Percentiles rank a stretch among this genome's conserved stretches.
These are phyloP conservation scores for Penicillium sp. DNA, from an alignment of 2,329 filamentous ascomycete species.

Conservation along the genomic window DNA sequence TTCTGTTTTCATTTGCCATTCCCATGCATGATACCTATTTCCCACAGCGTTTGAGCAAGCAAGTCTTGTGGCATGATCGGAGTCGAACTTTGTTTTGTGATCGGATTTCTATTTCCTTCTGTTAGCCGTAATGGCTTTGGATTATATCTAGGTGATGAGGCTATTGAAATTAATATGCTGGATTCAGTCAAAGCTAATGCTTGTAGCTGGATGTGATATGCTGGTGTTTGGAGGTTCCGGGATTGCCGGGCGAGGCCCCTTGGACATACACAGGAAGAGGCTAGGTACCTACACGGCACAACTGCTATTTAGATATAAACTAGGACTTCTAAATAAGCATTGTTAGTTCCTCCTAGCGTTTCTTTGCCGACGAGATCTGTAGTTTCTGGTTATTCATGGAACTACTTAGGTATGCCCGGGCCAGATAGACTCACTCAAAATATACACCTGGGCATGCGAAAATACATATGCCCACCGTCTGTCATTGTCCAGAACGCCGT, in stretches of 20 bases:
- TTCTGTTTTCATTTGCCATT: not conserved
- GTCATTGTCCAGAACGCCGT: not conserved
- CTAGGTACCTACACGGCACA: not conserved
- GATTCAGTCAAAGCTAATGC: not conserved
- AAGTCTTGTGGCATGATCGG: slow-evolving; percentile 21
- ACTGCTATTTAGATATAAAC: not conserved
- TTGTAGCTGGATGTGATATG: not conserved
- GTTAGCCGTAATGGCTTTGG: not conserved
- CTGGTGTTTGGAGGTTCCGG: not conserved
- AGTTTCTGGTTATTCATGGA: not conserved
- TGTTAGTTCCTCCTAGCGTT: not conserved
- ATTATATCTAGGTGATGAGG: not conserved
- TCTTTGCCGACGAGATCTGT: not conserved
- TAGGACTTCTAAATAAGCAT: not conserved
- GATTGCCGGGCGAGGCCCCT: not conserved
- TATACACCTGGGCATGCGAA: not conserved
- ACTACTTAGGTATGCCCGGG: not conserved
- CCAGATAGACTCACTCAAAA: not conserved
- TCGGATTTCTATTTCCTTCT: not conserved
- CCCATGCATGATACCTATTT: slow-evolving; percentile 16
- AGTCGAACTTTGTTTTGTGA: slow-evolving; percentile 8
- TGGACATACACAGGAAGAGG: not conserved
- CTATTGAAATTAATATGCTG: not conserved
- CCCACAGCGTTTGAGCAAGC: slow-evolving; percentile 19
- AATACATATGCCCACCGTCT: not conserved